phyloP scores from a whole-genome alignment of 2,329 filamentous ascomycete genomes.

The Aspergillus spinulosporus region DNA sequence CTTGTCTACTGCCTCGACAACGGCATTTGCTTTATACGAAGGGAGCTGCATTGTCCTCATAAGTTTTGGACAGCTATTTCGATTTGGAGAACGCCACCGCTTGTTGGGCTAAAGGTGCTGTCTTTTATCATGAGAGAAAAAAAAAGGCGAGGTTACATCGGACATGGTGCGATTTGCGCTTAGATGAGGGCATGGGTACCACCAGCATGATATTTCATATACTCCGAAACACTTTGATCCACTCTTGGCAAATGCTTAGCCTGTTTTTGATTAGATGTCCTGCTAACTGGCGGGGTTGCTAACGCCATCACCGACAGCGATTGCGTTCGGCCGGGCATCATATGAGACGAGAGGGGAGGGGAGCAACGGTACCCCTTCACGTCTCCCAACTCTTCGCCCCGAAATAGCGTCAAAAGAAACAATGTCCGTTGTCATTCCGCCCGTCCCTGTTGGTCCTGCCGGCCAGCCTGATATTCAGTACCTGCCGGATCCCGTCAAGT shows the following conservation, averaged over 20 bases:
- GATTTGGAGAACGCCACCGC: no score
- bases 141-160: background rate
- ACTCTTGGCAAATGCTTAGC: background rate
- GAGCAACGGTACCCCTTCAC: background rate
- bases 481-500: slow-evolving; percentile 31
- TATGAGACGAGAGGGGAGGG: background rate
- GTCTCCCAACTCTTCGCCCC: background rate
- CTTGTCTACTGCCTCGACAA: background rate
- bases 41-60: background rate
- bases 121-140: no score
- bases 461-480: slow-evolving; percentile 36
- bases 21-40: background rate
- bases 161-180: background rate
- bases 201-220: background rate
- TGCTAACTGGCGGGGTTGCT: background rate
- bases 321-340: background rate
- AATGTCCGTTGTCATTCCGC: slow-evolving; percentile 3
- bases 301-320: background rate
- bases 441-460: slow-evolving; percentile 2
- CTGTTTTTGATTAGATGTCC: background rate
- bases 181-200: background rate
- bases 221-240: background rate
- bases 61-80: no score
- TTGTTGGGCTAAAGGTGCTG: no score
- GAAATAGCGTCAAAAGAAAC: background rate